Conservation (phyloP, 2,329 filamentous ascomycete genomes). For the Capronia epimyces region DNA sequence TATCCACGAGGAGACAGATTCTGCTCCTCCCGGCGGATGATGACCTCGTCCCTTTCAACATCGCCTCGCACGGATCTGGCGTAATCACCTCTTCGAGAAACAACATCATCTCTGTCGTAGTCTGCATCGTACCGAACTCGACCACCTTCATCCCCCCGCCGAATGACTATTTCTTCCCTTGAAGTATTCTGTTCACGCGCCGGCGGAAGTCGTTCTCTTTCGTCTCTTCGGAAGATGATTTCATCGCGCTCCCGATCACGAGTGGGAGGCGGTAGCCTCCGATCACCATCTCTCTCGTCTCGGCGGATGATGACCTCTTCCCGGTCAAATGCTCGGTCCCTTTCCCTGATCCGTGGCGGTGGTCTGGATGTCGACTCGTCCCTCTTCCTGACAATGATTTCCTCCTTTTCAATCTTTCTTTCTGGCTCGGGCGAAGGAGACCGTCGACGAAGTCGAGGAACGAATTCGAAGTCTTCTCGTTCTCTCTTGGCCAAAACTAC, state of each 20-base stretch:
- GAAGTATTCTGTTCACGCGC: constrained; percentile 24
- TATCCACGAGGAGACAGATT: constrained; percentile 25
- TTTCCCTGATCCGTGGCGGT: constrained; percentile 21
- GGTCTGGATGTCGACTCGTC: constrained; percentile 22
- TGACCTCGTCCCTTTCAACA: constrained; percentile 27
- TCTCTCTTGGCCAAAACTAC: constrained; percentile 33
- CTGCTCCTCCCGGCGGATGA: constrained; percentile 39
- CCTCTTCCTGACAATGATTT: constrained; percentile 31
- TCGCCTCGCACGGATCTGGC: constrained; percentile 27
- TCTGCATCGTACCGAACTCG: constrained; percentile 17
- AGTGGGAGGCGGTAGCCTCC: constrained; percentile 22
- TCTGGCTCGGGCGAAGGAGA: constrained; percentile 28
- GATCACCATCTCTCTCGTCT: constrained; percentile 26
- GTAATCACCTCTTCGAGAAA: constrained; percentile 16
- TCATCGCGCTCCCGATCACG: constrained; percentile 33
- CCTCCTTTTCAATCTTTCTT: constrained; percentile 32
- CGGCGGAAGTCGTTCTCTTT: constrained; percentile 24
- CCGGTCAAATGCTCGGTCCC: constrained; percentile 27
- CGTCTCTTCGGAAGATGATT: constrained; percentile 35
- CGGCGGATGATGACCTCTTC: constrained; percentile 37
- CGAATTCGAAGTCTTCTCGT: constrained; percentile 32
- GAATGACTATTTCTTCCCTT: constrained; percentile 47
- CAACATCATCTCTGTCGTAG: constrained; percentile 12
- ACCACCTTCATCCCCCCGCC: constrained; percentile 29
- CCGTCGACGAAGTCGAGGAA: constrained; percentile 26